These are phyloP conservation scores for Cladophialophora bantiana DNA, from an alignment of 2,329 filamentous ascomycete genomes.

Conservation along the genomic window DNA sequence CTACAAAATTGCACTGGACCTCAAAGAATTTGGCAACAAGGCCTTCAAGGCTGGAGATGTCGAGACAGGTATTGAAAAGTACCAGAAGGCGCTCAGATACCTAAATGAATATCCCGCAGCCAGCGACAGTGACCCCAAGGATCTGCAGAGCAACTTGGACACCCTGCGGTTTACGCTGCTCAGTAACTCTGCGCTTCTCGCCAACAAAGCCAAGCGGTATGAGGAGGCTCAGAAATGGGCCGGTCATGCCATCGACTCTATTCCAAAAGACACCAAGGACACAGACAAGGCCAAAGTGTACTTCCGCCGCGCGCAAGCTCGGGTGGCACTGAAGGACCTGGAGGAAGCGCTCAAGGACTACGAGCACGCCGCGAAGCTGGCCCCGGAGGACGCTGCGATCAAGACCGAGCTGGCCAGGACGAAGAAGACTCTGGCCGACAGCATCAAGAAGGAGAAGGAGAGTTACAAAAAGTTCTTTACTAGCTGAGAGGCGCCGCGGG, in stretches of 20 bases:
- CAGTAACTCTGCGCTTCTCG: slow-evolving; percentile 85
- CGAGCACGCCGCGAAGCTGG: slow-evolving; percentile 75
- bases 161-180: slow-evolving; percentile 83
- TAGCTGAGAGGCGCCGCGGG: slow-evolving; percentile 13
- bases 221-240: slow-evolving; percentile 74
- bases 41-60: slow-evolving; percentile 84
- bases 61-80: slow-evolving; percentile 80
- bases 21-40: slow-evolving; percentile 91
- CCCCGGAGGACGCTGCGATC: slow-evolving; percentile 77
- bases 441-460: slow-evolving; percentile 87
- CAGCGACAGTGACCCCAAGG: slow-evolving; percentile 71
- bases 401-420: slow-evolving; percentile 76
- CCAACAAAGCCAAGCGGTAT: slow-evolving; percentile 78
- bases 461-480: slow-evolving; percentile 89
- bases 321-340: slow-evolving; percentile 79
- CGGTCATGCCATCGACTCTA: slow-evolving; percentile 72
- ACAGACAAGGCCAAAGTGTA: slow-evolving; percentile 87
- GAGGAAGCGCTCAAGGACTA: slow-evolving; percentile 79
- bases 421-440: slow-evolving; percentile 76
- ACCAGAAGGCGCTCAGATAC: slow-evolving; percentile 91
- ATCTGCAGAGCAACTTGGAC: slow-evolving; percentile 71
- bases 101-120: slow-evolving; percentile 81
- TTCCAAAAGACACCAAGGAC: slow-evolving; percentile 67
- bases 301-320: slow-evolving; percentile 81
- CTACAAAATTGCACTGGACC: slow-evolving; percentile 78